A percentile compares a stretch with the other conserved stretches of the same genome.
These are phyloP conservation scores for Crithidia brevicula DNA, from an alignment of 208 protist genomes.

Conservation along the genomic window DNA sequence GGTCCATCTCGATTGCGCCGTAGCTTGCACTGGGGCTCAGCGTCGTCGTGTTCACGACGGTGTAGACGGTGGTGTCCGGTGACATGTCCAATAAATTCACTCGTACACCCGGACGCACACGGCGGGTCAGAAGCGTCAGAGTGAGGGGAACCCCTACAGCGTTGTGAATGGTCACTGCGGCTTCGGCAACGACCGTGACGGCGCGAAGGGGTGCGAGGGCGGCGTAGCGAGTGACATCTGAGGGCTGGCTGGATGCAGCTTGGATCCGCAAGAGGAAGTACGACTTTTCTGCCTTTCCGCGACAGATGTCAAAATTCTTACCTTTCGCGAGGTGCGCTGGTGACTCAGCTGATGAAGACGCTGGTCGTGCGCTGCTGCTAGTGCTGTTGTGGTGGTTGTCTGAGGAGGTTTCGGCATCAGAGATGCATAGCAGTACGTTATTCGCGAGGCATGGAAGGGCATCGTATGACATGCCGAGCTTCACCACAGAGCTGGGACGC, in stretches of 20 bases:
- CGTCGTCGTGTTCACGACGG: conserved; percentile 36
- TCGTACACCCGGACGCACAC: conserved; percentile 23
- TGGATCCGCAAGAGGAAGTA: conserved; percentile 58
- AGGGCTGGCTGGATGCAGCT: conserved; percentile 17
- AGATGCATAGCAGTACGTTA: conserved; percentile 57
- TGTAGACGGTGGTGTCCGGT: conserved; percentile 39
- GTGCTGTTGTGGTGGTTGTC: not conserved
- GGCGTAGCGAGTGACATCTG: conserved; percentile 21
- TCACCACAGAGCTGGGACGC: conserved; percentile 9
- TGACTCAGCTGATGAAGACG: not conserved
- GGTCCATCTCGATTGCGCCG: conserved; percentile 66
- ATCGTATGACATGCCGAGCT: conserved; percentile 70
- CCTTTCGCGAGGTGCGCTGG: conserved; percentile 33
- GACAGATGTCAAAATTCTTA: conserved; percentile 32
- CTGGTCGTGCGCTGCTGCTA: not conserved
- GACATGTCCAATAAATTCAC: conserved; percentile 38
- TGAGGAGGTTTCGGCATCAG: too few species aligned
- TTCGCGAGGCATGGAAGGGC: conserved; percentile 49
- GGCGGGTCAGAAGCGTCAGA: conserved; percentile 50
- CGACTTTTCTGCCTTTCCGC: conserved; percentile 23
- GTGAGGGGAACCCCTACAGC: conserved; percentile 54
- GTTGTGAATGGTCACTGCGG: conserved; percentile 61
- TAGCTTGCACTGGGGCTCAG: conserved; percentile 35
- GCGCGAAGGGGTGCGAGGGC: conserved; percentile 23
- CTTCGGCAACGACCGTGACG: conserved; percentile 39